phyloP scores from a whole-genome alignment of 345 rosid species.

The Gossypium arboreum region DNA sequence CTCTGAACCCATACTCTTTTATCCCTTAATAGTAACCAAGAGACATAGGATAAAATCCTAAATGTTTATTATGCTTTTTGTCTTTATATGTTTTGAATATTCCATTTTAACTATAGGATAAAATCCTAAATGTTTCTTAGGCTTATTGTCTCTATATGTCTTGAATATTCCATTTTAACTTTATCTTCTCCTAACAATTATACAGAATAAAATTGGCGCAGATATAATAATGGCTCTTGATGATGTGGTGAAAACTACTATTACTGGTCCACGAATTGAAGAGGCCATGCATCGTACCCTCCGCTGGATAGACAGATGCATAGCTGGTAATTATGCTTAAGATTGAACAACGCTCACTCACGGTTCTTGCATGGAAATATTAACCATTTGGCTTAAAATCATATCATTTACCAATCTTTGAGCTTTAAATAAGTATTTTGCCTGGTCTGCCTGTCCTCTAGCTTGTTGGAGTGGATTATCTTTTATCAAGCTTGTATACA shows the following conservation, averaged over 20 bases:
- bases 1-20: background rate
- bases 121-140: background rate
- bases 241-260: slow-evolving; percentile 81
- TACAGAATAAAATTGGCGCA: slow-evolving; percentile 83
- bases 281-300: slow-evolving; percentile 87
- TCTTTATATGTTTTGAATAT: slow-evolving; percentile 4
- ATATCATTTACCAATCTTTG: background rate
- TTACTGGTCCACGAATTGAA: slow-evolving; percentile 73
- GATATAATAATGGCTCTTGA: slow-evolving; percentile 90
- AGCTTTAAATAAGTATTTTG: slow-evolving; percentile 13
- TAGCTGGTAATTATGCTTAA: slow-evolving; percentile 38
- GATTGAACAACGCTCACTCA: slow-evolving; percentile 3
- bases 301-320: slow-evolving; percentile 85
- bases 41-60: background rate
- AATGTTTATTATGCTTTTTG: background rate
- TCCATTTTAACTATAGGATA: background rate
- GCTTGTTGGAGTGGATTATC: slow-evolving; percentile 8
- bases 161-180: slow-evolving; percentile 1
- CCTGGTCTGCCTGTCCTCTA: background rate
- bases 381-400: slow-evolving; percentile 2
- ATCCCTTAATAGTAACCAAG: background rate
- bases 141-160: background rate
- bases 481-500: slow-evolving; percentile 1
- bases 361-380: background rate
- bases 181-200: slow-evolving; percentile 17